These are phyloP conservation scores for Russula foetens DNA, from an alignment of 768 basidiomycete genomes.

Conservation along the genomic window DNA sequence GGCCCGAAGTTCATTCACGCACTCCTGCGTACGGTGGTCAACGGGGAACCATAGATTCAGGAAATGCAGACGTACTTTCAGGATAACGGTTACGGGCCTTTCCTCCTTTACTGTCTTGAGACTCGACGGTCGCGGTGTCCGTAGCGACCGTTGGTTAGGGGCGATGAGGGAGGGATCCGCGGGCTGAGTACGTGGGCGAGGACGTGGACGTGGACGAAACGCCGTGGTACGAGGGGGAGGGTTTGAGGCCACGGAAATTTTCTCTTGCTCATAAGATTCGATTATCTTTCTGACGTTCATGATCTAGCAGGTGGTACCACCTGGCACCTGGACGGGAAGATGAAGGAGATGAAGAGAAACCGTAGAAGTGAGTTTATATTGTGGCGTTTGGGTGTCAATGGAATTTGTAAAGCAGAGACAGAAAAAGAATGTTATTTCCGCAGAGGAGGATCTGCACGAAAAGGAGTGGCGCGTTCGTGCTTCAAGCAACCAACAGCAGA, in stretches of 20 bases:
- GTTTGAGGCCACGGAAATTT: background rate
- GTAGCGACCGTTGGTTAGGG: background rate
- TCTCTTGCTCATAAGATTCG: slow-evolving; percentile 11
- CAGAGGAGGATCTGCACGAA: background rate
- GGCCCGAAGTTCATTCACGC: slow-evolving; percentile 1
- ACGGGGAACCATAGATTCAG: background rate
- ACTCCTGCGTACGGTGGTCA: background rate
- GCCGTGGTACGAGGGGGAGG: background rate
- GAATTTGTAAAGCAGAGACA: background rate
- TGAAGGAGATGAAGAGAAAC: background rate
- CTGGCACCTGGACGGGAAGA: background rate
- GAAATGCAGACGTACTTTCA: background rate
- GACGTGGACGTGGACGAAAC: background rate
- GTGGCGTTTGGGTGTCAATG: background rate
- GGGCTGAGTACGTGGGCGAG: background rate
- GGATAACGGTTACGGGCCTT: background rate
- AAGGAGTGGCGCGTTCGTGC: slow-evolving; percentile 1
- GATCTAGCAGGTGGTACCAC: background rate
- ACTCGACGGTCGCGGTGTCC: background rate
- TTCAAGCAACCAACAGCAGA: background rate
- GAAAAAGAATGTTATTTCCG: background rate
- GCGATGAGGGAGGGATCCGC: background rate
- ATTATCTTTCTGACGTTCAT: slow-evolving; percentile 14
- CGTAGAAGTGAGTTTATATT: background rate
- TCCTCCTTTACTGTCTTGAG: slow-evolving; percentile 9